Base-by-base conservation (phyloP, 805 yeast genomes). In the Lachancea thermotolerans region DNA sequence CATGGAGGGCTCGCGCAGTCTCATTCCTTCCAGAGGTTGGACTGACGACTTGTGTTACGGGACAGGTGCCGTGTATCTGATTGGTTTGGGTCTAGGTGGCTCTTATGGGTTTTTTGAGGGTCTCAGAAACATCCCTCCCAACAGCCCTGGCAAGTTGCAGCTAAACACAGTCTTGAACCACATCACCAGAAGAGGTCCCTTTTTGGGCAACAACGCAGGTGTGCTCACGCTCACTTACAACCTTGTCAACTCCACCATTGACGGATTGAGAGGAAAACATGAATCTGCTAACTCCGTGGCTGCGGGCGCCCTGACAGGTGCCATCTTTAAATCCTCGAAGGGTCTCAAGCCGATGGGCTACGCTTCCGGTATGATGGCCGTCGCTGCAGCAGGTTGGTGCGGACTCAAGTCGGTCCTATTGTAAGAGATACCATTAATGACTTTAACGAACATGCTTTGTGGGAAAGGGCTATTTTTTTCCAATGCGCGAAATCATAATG, bases 11-110 rank as follows among this genome's bases (percentile, higher is more conserved):
- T 79, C 95, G 1, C 88, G 86, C 60, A 95, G 96, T 47, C 64
- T 91, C 48, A 77, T 93, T 51, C 96, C 99, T 25, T 85, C 95
- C n/a, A 82, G 97, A 70, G 95, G 95, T 56, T 93, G 96, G 95
- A 78, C 89, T 12, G 99, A 93, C 66, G 98, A 93, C 70, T 75
- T 93, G 53, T 89, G 97, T 76, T 93, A 93, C 67, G 99, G 99
- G 56, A 85, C 98, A 10, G 99, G 99, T 67, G 81, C 96, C 6
- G 88, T 89, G 42, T 93, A 93, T 64, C 74, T 93, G 54, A 56
- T 85, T 29, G 95, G 95, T 36, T 74, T 93, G 53, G 95, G 95
- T 31, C 49, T 79, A 37, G 99, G 99, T 68, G 99, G 99, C 49
- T 68, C 81, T 11, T 83, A 80, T 58, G 99, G 99, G 49, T 70